These are phyloP conservation scores for Apostasia shenzhenica DNA, from an alignment of 106 monocot species.

Conservation along the genomic window DNA sequence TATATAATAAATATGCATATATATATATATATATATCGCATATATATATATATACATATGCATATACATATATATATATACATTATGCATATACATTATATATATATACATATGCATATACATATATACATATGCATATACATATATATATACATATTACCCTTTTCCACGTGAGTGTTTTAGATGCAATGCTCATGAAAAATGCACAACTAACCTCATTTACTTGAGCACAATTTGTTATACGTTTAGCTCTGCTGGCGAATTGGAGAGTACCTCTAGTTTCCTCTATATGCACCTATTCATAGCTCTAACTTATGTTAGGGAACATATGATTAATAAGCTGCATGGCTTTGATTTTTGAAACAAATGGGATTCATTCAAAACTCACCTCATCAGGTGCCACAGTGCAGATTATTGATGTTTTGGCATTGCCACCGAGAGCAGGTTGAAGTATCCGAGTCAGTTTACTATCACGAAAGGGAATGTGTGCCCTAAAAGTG, in stretches of 20 bases:
- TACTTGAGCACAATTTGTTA: slow-evolving; percentile 96
- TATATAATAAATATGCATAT: too few species aligned
- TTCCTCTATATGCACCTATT: slow-evolving; percentile 87
- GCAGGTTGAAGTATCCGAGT: slow-evolving; percentile 95
- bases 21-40: too few species aligned
- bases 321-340: not conserved
- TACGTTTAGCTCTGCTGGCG: slow-evolving; percentile 92
- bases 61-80: too few species aligned
- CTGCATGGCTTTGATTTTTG: not conserved
- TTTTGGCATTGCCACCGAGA: slow-evolving; percentile 92
- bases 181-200: not conserved
- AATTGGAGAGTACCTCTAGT: slow-evolving; percentile 88
- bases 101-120: too few species aligned
- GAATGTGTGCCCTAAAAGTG: slow-evolving; percentile 59
- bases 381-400: slow-evolving; percentile 88
- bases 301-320: not conserved
- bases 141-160: not conserved
- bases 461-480: slow-evolving; percentile 94
- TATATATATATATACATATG: not conserved
- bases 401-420: slow-evolving; percentile 92
- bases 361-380: not conserved
- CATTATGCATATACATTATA: too few species aligned
- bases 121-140: too few species aligned
- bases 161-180: not conserved
- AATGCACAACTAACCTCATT: slow-evolving; percentile 58